A percentile compares a stretch with the other conserved stretches of the same genome.
phyloP scores from a whole-genome alignment of 805 yeast genomes.

The Kodamaea restingae region DNA sequence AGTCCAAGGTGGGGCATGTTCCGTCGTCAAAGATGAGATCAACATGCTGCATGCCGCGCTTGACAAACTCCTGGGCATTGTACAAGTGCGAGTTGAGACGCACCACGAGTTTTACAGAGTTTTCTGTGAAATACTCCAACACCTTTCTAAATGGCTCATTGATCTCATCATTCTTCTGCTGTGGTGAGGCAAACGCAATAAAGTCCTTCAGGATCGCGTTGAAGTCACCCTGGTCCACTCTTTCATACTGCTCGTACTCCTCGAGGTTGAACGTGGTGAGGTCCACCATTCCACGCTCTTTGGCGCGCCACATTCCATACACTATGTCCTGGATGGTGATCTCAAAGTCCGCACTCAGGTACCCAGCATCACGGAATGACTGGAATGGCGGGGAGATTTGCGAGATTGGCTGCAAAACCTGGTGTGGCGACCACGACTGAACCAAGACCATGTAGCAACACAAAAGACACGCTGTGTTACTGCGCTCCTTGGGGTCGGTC shows the following conservation, averaged over 20 bases:
- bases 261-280: constrained; percentile 83
- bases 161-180: constrained; percentile 49
- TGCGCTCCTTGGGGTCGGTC: constrained; percentile 72
- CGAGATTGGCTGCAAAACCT: constrained; percentile 89
- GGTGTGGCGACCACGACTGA: constrained; percentile 98
- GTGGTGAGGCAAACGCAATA: constrained; percentile 97
- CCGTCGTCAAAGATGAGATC: constrained; percentile 98
- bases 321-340: constrained; percentile 92
- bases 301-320: constrained; percentile 97
- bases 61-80: constrained; percentile 78
- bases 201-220: constrained; percentile 89
- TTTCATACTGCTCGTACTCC: constrained; percentile 89
- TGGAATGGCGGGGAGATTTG: constrained; percentile 91
- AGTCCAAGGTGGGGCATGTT: constrained; percentile 93
- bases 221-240: constrained; percentile 96
- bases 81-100: constrained; percentile 89
- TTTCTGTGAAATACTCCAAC: constrained; percentile 64
- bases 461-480: constrained; percentile 91
- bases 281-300: constrained; percentile 85
- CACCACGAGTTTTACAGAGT: constrained; percentile 83
- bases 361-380: constrained; percentile 97
- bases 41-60: constrained; percentile 78
- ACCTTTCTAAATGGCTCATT: constrained; percentile 82
- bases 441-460: constrained; percentile 94
- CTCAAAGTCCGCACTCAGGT: constrained; percentile 91